Base-by-base conservation (phyloP, 352 stramenopile genomes). In the Phytophthora fragariae region DNA sequence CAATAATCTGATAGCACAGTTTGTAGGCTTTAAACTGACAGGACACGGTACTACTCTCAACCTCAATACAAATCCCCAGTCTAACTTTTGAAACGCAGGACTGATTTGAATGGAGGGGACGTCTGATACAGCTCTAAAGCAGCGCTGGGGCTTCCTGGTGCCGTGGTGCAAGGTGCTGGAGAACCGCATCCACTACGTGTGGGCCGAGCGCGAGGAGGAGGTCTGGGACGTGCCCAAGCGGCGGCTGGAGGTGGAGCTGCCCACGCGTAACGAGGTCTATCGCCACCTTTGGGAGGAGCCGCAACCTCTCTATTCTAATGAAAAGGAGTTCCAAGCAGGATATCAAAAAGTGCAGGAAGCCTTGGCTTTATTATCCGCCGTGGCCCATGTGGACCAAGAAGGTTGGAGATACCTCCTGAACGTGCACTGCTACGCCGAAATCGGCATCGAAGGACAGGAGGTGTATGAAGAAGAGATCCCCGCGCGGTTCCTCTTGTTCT, bases 361-460 rank as follows among this genome's bases (percentile, higher is more conserved):
- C 6, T 53, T 80, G 19, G 73, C 77, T 37, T 60, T 83, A 9
- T 39, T 83, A n/a, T 65, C 60, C n/a, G 62, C 77, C 7, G 69
- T 83, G 29, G 68, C 70, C 3, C 55, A 54, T 19, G 58, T 75
- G 29, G 71, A 75, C 35, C 59, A 72, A 55, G 46, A 44, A 6
- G 63, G 47, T 4, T 84, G 77, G 77, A 73, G 58, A 39, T 68
- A 67, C 66, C 21, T 84, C 15, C 58, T 84, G 5, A 35, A 66
- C n/a, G 46, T 73, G 5, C 21, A 68, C n/a, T 84, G 77, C 24
- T 56, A 57, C 2, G 69, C 81, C n/a, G 31, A 46, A 3, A 57
- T 79, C 1, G 67, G 65, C 0, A 49, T 44, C 9, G 47, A 73
- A 35, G 66, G 65, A 10, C 63, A 70, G 11, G 59, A 70, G 33